These are phyloP conservation scores for Telopea speciosissima DNA, from an alignment of 177 flowering plant genomes.

Conservation along the genomic window DNA sequence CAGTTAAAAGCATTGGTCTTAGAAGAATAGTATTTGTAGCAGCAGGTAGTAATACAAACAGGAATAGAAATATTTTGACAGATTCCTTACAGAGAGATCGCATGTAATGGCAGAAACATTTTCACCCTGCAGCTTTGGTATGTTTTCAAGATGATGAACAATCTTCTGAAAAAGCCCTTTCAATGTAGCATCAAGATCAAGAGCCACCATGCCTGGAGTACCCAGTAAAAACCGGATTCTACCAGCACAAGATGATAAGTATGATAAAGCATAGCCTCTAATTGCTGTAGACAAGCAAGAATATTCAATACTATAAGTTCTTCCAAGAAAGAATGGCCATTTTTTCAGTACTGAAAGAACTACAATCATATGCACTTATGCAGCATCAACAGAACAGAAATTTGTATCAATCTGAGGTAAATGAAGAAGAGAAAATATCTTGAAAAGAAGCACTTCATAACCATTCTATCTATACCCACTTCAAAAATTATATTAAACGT, in stretches of 20 bases:
- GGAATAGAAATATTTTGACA: neutral
- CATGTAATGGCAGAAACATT: slow-evolving; percentile 74
- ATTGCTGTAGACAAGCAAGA: slow-evolving; percentile 56
- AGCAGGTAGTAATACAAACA: neutral
- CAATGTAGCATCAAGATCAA: slow-evolving; percentile 72
- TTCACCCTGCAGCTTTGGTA: slow-evolving; percentile 93
- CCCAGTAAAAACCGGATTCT: slow-evolving; percentile 89
- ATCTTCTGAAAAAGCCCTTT: slow-evolving; percentile 84
- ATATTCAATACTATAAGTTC: neutral
- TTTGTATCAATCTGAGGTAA: neutral
- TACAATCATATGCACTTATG: neutral
- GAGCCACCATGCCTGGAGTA: slow-evolving; percentile 99
- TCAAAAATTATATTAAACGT: too few species aligned
- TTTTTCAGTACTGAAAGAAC: neutral
- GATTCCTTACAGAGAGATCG: slow-evolving; percentile 80
- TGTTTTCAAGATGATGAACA: slow-evolving; percentile 79
- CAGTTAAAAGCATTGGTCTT: too few species aligned
- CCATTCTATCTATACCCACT: neutral
- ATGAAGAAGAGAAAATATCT: neutral
- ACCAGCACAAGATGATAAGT: slow-evolving; percentile 88
- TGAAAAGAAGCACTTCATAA: neutral
- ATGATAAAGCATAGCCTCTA: slow-evolving; percentile 91
- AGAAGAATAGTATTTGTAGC: too few species aligned
- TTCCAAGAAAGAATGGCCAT: neutral
- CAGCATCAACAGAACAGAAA: neutral